These are phyloP conservation scores for Raphanus raphanistrum DNA, from an alignment of 345 rosid genomes.

Conservation along the genomic window DNA sequence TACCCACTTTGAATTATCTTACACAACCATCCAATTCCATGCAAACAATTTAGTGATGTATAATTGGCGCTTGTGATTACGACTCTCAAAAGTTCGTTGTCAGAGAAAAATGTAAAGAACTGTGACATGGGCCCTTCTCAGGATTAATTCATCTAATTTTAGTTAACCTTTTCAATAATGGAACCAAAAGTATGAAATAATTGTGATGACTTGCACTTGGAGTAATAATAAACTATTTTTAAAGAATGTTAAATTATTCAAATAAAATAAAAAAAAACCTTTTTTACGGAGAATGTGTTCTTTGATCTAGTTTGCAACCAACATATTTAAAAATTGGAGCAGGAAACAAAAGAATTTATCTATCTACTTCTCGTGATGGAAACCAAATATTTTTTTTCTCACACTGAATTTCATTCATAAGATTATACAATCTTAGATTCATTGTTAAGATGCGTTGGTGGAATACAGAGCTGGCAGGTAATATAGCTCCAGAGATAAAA, in stretches of 20 bases:
- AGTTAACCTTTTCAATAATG: background rate
- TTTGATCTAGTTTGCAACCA: background rate
- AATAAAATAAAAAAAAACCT: no score
- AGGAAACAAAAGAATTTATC: background rate
- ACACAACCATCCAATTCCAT: slow-evolving; percentile 16
- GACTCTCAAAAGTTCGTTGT: slow-evolving; percentile 27
- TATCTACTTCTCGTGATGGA: background rate
- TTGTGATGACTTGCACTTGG: background rate
- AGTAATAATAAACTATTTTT: background rate
- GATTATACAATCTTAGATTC: no score
- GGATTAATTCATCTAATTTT: background rate
- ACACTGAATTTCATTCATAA: no score
- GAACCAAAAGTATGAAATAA: slow-evolving; percentile 24
- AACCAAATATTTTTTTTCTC: background rate
- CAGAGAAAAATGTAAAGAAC: slow-evolving; percentile 20
- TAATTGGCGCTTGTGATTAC: slow-evolving; percentile 33
- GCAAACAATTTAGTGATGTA: slow-evolving; percentile 7
- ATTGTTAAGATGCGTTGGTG: no score
- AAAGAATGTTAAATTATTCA: background rate
- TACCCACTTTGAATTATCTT: slow-evolving; percentile 29
- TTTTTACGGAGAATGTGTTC: background rate
- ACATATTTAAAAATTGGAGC: background rate
- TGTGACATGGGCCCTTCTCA: slow-evolving; percentile 17
- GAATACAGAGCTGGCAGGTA: no score
- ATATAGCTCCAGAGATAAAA: no score